These are phyloP conservation scores for Lasiodiplodia theobromae DNA, from an alignment of 2,329 filamentous ascomycete genomes.

Conservation along the genomic window DNA sequence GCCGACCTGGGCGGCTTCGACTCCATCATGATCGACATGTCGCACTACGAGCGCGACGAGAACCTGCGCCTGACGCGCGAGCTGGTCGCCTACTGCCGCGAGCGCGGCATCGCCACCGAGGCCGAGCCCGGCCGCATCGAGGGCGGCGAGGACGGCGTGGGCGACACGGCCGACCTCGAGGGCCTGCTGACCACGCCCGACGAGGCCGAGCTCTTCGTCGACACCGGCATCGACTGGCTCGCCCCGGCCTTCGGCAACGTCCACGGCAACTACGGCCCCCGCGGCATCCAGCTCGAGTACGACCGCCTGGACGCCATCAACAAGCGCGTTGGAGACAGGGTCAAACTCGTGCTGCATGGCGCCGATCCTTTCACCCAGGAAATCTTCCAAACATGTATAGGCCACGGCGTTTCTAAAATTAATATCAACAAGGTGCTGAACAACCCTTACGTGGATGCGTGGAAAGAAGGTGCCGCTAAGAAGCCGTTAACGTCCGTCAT, in stretches of 20 bases:
- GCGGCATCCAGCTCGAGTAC: slow-evolving; percentile 63
- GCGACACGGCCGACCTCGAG: slow-evolving; percentile 69
- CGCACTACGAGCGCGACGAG: slow-evolving; percentile 73
- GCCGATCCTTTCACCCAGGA: slow-evolving; percentile 64
- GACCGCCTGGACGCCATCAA: slow-evolving; percentile 59
- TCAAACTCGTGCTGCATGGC: slow-evolving; percentile 64
- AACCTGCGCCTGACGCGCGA: slow-evolving; percentile 71
- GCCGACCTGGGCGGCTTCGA: slow-evolving; percentile 65
- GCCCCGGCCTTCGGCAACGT: slow-evolving; percentile 80
- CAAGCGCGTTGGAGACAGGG: slow-evolving; percentile 56
- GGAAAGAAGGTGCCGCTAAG: slow-evolving; percentile 55
- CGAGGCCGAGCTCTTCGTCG: slow-evolving; percentile 73
- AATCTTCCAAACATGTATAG: slow-evolving; percentile 62
- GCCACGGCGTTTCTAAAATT: slow-evolving; percentile 62
- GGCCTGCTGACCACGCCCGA: slow-evolving; percentile 72
- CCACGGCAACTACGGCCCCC: slow-evolving; percentile 51
- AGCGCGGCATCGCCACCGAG: slow-evolving; percentile 71
- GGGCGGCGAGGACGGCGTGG: slow-evolving; percentile 76
- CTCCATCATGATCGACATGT: slow-evolving; percentile 80
- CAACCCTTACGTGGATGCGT: slow-evolving; percentile 56
- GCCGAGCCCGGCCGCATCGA: slow-evolving; percentile 76
- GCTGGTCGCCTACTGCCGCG: slow-evolving; percentile 69
- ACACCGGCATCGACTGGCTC: slow-evolving; percentile 75
- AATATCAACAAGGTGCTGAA: slow-evolving; percentile 68
- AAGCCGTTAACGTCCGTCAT: slow-evolving; percentile 61